Base-by-base conservation (phyloP, 2,329 filamentous ascomycete genomes). In the Xylariaceae sp. region DNA sequence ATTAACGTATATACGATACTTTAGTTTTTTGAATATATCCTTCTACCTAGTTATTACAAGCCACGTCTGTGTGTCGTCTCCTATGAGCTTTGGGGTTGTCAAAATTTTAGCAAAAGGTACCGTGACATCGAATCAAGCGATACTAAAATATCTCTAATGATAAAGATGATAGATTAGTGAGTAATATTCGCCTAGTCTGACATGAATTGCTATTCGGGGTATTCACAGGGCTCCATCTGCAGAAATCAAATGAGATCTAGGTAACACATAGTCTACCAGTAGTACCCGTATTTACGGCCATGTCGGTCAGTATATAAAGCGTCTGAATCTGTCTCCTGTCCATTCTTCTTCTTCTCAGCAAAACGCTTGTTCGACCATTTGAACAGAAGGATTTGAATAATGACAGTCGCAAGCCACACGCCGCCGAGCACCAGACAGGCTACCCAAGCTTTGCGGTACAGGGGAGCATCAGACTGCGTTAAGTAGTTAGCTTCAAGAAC, bases 391-490 rank as follows among this genome's bases (percentile, higher is more conserved):
- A 56, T 61, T 32, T 64, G 62, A 18, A 60, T 26, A 40, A 61
- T 56, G 26, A 64, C 46, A 14, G 55, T 50, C 3, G 37, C 58
- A 20, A 63, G 57, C 62, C 62, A 63, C 21, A 64, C 62, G 2
- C 57, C 60, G 16, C 62, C 62, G 14, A 64, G 60, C 6, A 60
- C 41, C 26, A 64, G 42, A 20, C 62, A 64, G 9, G 60, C 62
- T 12, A 50, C 55, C 62, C 60, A 64, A 4, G 60, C 60, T 47
- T 56, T 57, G n/a, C 60, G 62, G 41, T 64, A 63, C 32, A 63
- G 37, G n/a, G 62, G 62, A 2, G 62, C 57, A 40, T 61, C 58
- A n/a, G 54, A 55, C 58, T 61, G 16, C 43, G 16, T n/a, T n/a
- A n/a, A n/a, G n/a, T 10, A 26, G 43, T 37, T 16, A 50, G 43